Evolutionary conservation across 208 protist genomes (phyloP), one percentile per base, ranked within the genome.

Genomic region (Trypanosoma avium): DNA sequence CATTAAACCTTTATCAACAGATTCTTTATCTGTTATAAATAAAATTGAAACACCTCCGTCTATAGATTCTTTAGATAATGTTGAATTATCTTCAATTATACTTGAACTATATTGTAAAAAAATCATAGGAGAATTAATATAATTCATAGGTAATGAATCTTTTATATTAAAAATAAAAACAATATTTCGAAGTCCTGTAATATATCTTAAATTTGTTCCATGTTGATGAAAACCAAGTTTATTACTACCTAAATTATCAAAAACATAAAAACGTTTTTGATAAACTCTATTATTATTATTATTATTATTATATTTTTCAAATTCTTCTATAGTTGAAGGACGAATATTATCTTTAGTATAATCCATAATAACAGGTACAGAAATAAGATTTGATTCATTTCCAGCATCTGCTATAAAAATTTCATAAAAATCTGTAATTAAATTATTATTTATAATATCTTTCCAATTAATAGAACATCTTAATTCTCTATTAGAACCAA

Each of bases 261-360:
- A 90, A n/a, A 82, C 54, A 59, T 83, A 84, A 45, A 92, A 88
- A 3, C 89, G 80, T 17, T 81, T n/a, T n/a, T n/a, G n/a, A n/a
- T n/a, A n/a, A n/a, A n/a, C 78, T 21, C 70, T 62, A 22, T 85
- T 77, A 3, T 73, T 64, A 30, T 67, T 43, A 9, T 46, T 26
- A 15, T 27, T 46, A 15, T 54, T 45, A 22, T 27, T 22, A 50
- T 80, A 81, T 6, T 84, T 29, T 61, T 73, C 81, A 27, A 59
- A 24, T 60, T 87, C 77, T 45, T 61, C 33, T 1, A 82, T 52
- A 19, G 52, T 61, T 12, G 56, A 46, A 1, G 75, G 81, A 45
- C 58, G 26, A 45, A 83, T 80, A 26, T 48, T 43, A 52, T 75
- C 13, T 56, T 78, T 75, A 36, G 56, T 72, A 71, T 84, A 84